These are phyloP conservation scores for Metschnikowia rubicola DNA, from an alignment of 805 yeast species.

Conservation along the genomic window DNA sequence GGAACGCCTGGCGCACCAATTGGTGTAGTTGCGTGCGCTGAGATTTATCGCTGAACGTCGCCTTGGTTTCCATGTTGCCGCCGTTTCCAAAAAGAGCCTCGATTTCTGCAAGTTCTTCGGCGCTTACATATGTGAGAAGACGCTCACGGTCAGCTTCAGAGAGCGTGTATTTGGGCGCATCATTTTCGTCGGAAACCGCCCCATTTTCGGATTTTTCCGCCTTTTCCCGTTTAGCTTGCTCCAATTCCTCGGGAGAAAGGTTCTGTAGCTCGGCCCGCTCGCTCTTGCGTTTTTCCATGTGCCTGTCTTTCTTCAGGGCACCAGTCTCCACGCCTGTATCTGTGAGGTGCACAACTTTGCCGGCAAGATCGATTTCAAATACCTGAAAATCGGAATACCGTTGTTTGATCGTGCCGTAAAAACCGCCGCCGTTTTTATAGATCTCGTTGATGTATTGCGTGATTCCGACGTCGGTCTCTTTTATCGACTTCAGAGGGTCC, in stretches of 20 bases:
- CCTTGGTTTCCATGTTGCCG: constrained; percentile 53
- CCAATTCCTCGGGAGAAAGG: constrained; percentile 33
- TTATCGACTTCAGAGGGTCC: constrained; percentile 35
- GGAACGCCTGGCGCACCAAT: constrained; percentile 68
- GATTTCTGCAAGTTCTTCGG: constrained; percentile 54
- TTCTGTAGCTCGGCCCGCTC: constrained; percentile 34
- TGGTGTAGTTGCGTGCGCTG: constrained; percentile 79
- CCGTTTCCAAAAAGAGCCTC: constrained; percentile 54
- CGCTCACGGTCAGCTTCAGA: constrained; percentile 44
- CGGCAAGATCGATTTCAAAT: constrained; percentile 72
- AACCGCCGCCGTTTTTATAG: constrained; percentile 47
- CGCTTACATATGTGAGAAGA: constrained; percentile 56
- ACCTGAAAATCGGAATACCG: constrained; percentile 92
- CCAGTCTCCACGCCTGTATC: constrained; percentile 66
- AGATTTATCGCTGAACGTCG: constrained; percentile 61
- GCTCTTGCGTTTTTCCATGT: constrained; percentile 40
- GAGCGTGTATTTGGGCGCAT: constrained; percentile 37
- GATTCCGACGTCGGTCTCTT: constrained; percentile 85
- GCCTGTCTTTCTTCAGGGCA: constrained; percentile 45
- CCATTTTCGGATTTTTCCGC: constrained; percentile 17
- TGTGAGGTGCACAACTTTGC: constrained; percentile 66
- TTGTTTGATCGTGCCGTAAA: constrained; percentile 78
- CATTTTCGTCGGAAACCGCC: neutral
- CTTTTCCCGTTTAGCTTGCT: constrained; percentile 24
- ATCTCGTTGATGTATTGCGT: constrained; percentile 58